These are phyloP conservation scores for Alternaria incomplexa DNA, from an alignment of 2,329 filamentous ascomycete genomes.

Conservation along the genomic window DNA sequence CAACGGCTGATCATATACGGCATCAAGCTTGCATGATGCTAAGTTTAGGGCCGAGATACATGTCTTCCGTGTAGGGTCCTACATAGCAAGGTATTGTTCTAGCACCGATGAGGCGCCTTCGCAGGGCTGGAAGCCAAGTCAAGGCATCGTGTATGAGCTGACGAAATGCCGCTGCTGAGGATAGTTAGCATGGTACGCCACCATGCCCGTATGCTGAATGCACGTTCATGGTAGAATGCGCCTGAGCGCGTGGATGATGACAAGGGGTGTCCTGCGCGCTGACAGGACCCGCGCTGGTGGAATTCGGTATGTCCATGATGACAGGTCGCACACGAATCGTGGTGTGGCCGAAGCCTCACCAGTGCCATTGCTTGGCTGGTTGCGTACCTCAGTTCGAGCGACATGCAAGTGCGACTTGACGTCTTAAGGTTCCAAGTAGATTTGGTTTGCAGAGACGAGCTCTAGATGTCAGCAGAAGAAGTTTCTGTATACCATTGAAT, in stretches of 20 bases:
- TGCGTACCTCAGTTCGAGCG: constrained; percentile 12
- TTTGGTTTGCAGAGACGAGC: neutral
- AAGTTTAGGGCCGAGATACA: constrained; percentile 20
- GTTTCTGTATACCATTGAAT: neutral
- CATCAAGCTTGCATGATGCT: constrained; percentile 24
- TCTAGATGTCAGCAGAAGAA: neutral
- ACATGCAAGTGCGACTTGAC: neutral
- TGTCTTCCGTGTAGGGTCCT: constrained; percentile 23
- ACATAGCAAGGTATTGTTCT: constrained; percentile 27
- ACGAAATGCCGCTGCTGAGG: constrained; percentile 18
- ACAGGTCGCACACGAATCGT: constrained; percentile 20
- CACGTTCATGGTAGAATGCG: constrained; percentile 33
- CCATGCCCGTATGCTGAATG: constrained; percentile 24
- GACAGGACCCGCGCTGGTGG: constrained; percentile 22
- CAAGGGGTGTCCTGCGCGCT: constrained; percentile 40
- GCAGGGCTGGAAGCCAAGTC: constrained; percentile 16
- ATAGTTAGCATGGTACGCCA: constrained; percentile 18
- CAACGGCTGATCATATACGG: constrained; percentile 35
- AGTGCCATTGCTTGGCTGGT: constrained; percentile 25
- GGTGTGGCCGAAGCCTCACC: constrained; percentile 32
- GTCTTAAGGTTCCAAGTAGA: neutral
- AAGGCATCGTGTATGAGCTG: constrained; percentile 21
- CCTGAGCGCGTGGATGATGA: constrained; percentile 33
- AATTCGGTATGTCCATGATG: constrained; percentile 16
- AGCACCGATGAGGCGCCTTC: constrained; percentile 12